These are phyloP conservation scores for Debaryomyces sp. DNA, from an alignment of 1,139 yeast species.

Conservation along the genomic window DNA sequence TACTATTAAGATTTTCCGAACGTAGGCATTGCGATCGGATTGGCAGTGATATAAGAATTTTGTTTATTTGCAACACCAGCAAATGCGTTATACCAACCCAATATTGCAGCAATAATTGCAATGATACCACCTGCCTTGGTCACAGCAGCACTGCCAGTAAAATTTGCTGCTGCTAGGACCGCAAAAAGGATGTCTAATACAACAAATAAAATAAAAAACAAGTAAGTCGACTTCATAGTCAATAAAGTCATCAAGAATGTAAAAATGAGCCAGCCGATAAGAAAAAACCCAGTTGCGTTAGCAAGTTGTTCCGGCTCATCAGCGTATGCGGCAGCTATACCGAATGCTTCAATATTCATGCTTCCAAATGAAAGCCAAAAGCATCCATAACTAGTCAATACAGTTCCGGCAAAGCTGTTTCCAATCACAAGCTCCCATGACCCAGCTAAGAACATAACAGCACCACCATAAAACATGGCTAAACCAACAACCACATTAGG, in stretches of 20 bases:
- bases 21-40: slow-evolving; percentile 13
- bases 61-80: slow-evolving; percentile 72
- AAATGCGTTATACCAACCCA: slow-evolving; percentile 80
- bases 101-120: slow-evolving; percentile 67
- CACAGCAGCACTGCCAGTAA: slow-evolving; percentile 30
- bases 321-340: slow-evolving; percentile 31
- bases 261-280: slow-evolving; percentile 41
- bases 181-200: slow-evolving; percentile 36
- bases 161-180: slow-evolving; percentile 37
- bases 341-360: slow-evolving; percentile 32
- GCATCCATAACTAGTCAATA: slow-evolving; percentile 39
- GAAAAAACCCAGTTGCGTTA: slow-evolving; percentile 37
- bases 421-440: slow-evolving; percentile 45
- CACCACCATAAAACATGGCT: slow-evolving; percentile 53
- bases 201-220: slow-evolving; percentile 33
- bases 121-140: slow-evolving; percentile 71
- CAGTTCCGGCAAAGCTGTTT: slow-evolving; percentile 41
- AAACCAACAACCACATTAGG: slow-evolving; percentile 51
- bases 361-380: slow-evolving; percentile 44
- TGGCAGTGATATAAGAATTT: slow-evolving; percentile 53
- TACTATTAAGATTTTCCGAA: slow-evolving; percentile 2
- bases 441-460: slow-evolving; percentile 44
- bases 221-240: slow-evolving; percentile 37
- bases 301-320: slow-evolving; percentile 26
- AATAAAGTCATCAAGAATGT: slow-evolving; percentile 32